Percentiles rank a stretch among this genome's conserved stretches.
These are phyloP conservation scores for Picochlorum sp. DNA, from an alignment of 139 green algal species.

Conservation along the genomic window DNA sequence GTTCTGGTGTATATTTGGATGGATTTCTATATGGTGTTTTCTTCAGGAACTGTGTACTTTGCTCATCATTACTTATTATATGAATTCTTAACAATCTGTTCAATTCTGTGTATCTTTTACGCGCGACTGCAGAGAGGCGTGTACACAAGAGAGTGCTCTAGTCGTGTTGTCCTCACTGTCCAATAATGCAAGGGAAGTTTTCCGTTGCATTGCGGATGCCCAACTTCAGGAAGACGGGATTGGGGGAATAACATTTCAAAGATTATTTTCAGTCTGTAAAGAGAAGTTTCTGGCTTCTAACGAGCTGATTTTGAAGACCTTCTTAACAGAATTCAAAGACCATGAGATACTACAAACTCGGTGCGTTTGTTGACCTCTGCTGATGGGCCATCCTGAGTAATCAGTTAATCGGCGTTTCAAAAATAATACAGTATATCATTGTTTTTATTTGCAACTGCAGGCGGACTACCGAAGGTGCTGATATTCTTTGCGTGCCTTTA, in stretches of 20 bases:
- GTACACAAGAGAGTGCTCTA: conserved; percentile 28
- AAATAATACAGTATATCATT: not conserved
- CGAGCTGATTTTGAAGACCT: conserved; percentile 53
- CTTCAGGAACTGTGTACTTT: not conserved
- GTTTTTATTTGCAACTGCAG: conserved; percentile 5
- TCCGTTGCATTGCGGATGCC: conserved; percentile 51
- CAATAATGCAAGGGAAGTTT: conserved; percentile 53
- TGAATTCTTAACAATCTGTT: not conserved
- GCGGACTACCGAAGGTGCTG: conserved; percentile 26
- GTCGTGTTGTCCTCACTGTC: conserved; percentile 57
- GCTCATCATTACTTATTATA: not conserved
- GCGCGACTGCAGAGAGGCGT: conserved; percentile 24
- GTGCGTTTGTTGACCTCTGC: conserved; percentile 1
- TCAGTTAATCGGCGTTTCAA: not conserved
- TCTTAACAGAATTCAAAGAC: conserved; percentile 83
- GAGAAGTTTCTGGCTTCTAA: conserved; percentile 77
- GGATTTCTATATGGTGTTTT: not conserved
- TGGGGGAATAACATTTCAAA: conserved; percentile 2
- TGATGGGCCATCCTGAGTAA: not conserved
- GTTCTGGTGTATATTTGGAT: conserved; percentile 2
- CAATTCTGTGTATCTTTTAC: too few species aligned
- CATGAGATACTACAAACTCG: conserved; percentile 55
- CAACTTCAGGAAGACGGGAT: conserved; percentile 34
- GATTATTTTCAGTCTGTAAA: conserved; percentile 47
- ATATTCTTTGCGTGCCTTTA: conserved; percentile 55